Evolutionary conservation across 257 asterid genomes (phyloP).

Genomic region (Vinca minor): DNA sequence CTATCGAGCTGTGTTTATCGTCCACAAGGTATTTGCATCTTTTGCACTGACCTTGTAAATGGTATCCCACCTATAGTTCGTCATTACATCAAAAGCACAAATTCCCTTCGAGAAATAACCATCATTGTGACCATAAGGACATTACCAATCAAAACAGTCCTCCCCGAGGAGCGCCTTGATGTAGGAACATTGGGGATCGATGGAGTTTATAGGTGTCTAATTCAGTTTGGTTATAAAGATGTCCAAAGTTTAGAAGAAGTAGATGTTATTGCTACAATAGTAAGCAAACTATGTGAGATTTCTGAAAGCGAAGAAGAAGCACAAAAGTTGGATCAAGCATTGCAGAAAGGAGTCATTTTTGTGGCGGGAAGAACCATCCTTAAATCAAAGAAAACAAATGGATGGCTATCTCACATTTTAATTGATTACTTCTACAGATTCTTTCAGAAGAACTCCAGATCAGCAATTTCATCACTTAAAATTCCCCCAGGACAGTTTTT

Average conservation of each 20-base stretch:
- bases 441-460: slow-evolving; percentile 16
- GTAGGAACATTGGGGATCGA: slow-evolving; percentile 8
- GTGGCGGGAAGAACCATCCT: slow-evolving; percentile 15
- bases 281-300: slow-evolving; percentile 1
- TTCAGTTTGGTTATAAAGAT: slow-evolving; percentile 19
- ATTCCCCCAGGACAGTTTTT: slow-evolving; percentile 12
- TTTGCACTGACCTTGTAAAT: slow-evolving; percentile 19
- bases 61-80: slow-evolving; percentile 20
- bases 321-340: background rate
- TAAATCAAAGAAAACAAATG: slow-evolving; percentile 15
- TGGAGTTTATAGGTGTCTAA: slow-evolving; percentile 18
- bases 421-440: slow-evolving; percentile 13
- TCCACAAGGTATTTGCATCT: slow-evolving; percentile 17
- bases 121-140: slow-evolving; percentile 19
- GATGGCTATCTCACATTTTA: slow-evolving; percentile 5
- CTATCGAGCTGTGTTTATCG: slow-evolving; percentile 11
- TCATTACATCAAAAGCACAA: slow-evolving; percentile 16
- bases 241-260: slow-evolving; percentile 5
- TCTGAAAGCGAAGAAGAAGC: slow-evolving; percentile 1
- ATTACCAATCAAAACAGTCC: slow-evolving; percentile 17
- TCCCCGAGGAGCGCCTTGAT: slow-evolving; percentile 20
- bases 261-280: slow-evolving; percentile 1
- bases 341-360: slow-evolving; percentile 4
- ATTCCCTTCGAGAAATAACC: slow-evolving; percentile 9
- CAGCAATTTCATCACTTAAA: slow-evolving; percentile 7